A percentile compares a stretch with the other conserved stretches of the same genome.
These are phyloP conservation scores for Penicillium bovifimosum DNA, from an alignment of 495 filamentous ascomycete species.

Conservation along the genomic window DNA sequence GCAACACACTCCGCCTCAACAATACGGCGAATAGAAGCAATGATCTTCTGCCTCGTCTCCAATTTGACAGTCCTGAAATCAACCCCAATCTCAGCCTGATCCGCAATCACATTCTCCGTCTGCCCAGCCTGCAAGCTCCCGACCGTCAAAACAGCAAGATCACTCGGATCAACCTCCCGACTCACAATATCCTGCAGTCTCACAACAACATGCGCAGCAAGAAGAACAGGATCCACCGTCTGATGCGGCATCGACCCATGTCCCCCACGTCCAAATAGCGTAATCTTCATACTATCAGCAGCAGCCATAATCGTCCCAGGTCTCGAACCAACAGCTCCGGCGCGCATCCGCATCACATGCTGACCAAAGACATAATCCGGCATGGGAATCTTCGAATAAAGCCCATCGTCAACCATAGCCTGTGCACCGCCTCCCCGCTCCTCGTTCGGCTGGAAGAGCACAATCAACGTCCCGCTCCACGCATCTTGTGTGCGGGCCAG, in stretches of 20 bases:
- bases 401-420: conserved; percentile 50
- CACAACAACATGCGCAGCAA: conserved; percentile 45
- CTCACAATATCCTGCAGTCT: conserved; percentile 48
- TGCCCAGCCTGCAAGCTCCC: conserved; percentile 47
- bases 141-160: conserved; percentile 47
- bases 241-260: conserved; percentile 49
- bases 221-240: conserved; percentile 45
- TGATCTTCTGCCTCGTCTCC: conserved; percentile 34
- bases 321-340: conserved; percentile 37
- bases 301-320: conserved; percentile 43
- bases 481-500: conserved; percentile 23
- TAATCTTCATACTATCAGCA: conserved; percentile 47
- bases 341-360: conserved; percentile 46
- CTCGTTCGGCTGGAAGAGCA: conserved; percentile 52
- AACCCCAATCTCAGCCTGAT: conserved; percentile 42
- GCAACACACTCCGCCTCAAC: conserved; percentile 47
- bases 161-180: conserved; percentile 43
- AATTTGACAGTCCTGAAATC: conserved; percentile 43
- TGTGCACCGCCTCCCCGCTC: conserved; percentile 48
- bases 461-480: conserved; percentile 50
- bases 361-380: conserved; percentile 49
- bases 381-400: conserved; percentile 43
- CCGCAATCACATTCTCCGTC: conserved; percentile 50
- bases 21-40: conserved; percentile 41
- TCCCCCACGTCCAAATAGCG: conserved; percentile 47